A percentile compares a stretch with the other conserved stretches of the same genome.
These are phyloP conservation scores for Naematelia encephala DNA, from an alignment of 768 basidiomycete genomes.

Conservation along the genomic window DNA sequence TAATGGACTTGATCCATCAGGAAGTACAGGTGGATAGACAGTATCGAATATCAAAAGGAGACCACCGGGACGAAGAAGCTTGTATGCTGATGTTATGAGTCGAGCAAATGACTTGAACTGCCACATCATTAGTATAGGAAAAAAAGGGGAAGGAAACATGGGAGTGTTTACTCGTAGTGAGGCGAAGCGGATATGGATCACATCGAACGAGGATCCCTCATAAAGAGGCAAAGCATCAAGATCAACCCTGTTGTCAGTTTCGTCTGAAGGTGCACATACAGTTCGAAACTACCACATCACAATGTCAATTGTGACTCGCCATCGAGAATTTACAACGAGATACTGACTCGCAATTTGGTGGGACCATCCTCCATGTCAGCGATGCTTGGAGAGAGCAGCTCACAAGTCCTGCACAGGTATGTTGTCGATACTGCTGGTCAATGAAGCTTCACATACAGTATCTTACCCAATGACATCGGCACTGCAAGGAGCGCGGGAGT, in stretches of 20 bases:
- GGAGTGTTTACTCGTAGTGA: slow-evolving; percentile 16
- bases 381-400: not conserved
- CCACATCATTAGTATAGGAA: not conserved
- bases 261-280: slow-evolving; percentile 13
- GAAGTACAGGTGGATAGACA: slow-evolving; percentile 4
- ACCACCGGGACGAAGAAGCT: slow-evolving; percentile 20
- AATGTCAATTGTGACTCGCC: not conserved
- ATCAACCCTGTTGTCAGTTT: slow-evolving; percentile 17
- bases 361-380: slow-evolving; percentile 8
- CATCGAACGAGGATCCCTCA: slow-evolving; percentile 18
- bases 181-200: slow-evolving; percentile 34
- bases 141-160: not conserved
- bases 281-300: slow-evolving; percentile 15
- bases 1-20: slow-evolving; percentile 1
- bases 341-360: slow-evolving; percentile 26
- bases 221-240: slow-evolving; percentile 23
- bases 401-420: slow-evolving; percentile 20
- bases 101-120: slow-evolving; percentile 11
- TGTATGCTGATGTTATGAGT: slow-evolving; percentile 5
- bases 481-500: not conserved
- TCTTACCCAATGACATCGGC: slow-evolving; percentile 19
- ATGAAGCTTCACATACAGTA: not conserved
- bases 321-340: not conserved
- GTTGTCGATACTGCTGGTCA: slow-evolving; percentile 9
- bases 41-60: slow-evolving; percentile 26